Percentiles rank a stretch among this genome's conserved stretches.
Conservation (phyloP, 495 filamentous ascomycete genomes). For the Aspergillus heteromorphus region DNA sequence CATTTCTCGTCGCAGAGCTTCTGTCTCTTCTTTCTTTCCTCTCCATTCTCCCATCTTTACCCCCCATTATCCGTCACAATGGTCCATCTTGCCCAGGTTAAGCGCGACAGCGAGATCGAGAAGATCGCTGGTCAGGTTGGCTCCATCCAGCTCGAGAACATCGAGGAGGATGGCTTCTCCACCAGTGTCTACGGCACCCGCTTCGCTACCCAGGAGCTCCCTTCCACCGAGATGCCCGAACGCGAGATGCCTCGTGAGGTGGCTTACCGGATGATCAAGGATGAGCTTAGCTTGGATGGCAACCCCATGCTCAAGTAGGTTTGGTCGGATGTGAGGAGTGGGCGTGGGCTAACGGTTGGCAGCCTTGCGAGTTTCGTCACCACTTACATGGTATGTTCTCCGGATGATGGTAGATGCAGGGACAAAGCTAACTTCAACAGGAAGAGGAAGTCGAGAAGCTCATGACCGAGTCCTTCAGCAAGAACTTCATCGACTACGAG, state of each 20-base stretch:
- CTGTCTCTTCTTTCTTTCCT: background rate
- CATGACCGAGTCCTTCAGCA: slow-evolving; percentile 75
- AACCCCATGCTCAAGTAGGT: slow-evolving; percentile 70
- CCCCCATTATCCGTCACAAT: slow-evolving; percentile 17
- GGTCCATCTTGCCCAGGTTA: slow-evolving; percentile 36
- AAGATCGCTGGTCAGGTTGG: slow-evolving; percentile 21
- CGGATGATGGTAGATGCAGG: too few species aligned
- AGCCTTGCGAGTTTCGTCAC: slow-evolving; percentile 79
- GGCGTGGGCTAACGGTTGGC: slow-evolving; percentile 48
- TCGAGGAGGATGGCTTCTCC: slow-evolving; percentile 54
- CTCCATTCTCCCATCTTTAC: background rate
- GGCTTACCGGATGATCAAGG: slow-evolving; percentile 81
- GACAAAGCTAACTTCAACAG: slow-evolving; percentile 23
- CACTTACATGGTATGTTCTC: slow-evolving; percentile 84
- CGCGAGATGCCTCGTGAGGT: slow-evolving; percentile 74
- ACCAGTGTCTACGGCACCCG: slow-evolving; percentile 79
- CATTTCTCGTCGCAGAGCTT: background rate
- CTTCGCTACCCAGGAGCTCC: slow-evolving; percentile 73
- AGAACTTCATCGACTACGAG: slow-evolving; percentile 89
- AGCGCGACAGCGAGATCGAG: slow-evolving; percentile 26
- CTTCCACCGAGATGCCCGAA: slow-evolving; percentile 84
- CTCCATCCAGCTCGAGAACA: slow-evolving; percentile 27
- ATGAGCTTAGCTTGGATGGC: slow-evolving; percentile 76
- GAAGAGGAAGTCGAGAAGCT: slow-evolving; percentile 83
- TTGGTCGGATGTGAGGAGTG: slow-evolving; percentile 26